These are phyloP conservation scores for Bipolaris cookei DNA, from an alignment of 2,329 filamentous ascomycete genomes.

Conservation along the genomic window DNA sequence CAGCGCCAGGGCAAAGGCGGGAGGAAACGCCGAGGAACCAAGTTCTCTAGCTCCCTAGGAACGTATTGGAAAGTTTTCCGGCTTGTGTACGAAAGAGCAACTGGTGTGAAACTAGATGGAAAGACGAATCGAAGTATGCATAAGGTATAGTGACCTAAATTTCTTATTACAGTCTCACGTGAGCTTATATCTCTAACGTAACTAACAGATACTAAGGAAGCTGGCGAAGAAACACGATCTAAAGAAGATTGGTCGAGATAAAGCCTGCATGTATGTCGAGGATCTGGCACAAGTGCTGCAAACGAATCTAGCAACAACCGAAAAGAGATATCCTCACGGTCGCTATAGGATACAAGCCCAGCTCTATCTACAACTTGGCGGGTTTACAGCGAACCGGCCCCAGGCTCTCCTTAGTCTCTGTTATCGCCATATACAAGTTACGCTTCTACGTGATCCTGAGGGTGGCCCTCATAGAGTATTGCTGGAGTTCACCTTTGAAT, in stretches of 20 bases:
- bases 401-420: slow-evolving; percentile 16
- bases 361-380: slow-evolving; percentile 24
- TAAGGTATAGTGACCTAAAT: slow-evolving; percentile 9
- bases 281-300: slow-evolving; percentile 25
- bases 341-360: slow-evolving; percentile 24
- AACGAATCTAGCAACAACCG: slow-evolving; percentile 25
- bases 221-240: slow-evolving; percentile 22
- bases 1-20: too few relatives aligned
- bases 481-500: slow-evolving; percentile 17
- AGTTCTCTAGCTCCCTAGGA: too few relatives aligned
- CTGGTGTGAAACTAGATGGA: too few relatives aligned
- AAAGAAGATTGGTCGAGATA: slow-evolving; percentile 4
- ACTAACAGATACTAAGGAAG: slow-evolving; percentile 21
- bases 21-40: too few relatives aligned
- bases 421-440: slow-evolving; percentile 16
- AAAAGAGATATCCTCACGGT: slow-evolving; percentile 21
- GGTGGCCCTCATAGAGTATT: slow-evolving; percentile 12
- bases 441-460: slow-evolving; percentile 11
- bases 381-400: slow-evolving; percentile 22
- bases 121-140: slow-evolving; percentile 14
- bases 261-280: slow-evolving; percentile 24
- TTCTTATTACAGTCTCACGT: not conserved
- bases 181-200: slow-evolving; percentile 12
- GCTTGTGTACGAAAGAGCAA: too few relatives aligned
- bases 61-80: too few relatives aligned